Percentiles rank a stretch among this genome's conserved stretches.
Conservation (phyloP, 1,284 basidiomycete species). For the Boletus subluridellus region DNA sequence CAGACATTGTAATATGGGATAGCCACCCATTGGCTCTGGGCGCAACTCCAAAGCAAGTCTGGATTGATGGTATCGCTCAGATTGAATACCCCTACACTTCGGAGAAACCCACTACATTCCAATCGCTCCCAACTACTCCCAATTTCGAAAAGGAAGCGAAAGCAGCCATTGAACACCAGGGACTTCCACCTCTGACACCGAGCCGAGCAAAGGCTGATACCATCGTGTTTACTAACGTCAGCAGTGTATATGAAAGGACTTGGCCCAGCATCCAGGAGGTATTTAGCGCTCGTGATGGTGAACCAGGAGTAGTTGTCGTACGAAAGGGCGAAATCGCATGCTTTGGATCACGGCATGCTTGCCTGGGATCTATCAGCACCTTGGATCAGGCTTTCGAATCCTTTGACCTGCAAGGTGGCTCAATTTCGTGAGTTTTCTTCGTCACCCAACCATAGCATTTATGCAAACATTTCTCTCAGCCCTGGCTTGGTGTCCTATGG, state of each 20-base stretch:
- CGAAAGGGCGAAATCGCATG: constrained; percentile 45
- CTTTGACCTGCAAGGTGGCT: constrained; percentile 32
- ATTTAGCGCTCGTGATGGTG: constrained; percentile 20
- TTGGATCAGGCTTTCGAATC: constrained; percentile 17
- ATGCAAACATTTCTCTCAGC: constrained; percentile 26
- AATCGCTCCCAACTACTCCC: constrained; percentile 53
- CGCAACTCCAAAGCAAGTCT: constrained; percentile 69
- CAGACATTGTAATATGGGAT: constrained; percentile 66
- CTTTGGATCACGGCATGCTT: constrained; percentile 27
- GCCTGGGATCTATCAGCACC: constrained; percentile 9
- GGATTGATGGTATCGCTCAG: constrained; percentile 68
- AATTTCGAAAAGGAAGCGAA: constrained; percentile 55
- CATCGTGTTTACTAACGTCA: constrained; percentile 60
- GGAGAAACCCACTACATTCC: constrained; percentile 47
- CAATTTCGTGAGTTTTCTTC: constrained; percentile 45
- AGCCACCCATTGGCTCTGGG: constrained; percentile 75
- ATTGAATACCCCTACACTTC: constrained; percentile 43
- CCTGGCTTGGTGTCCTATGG: constrained; percentile 63
- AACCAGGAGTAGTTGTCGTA: constrained; percentile 39
- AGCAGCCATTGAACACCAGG: constrained; percentile 58
- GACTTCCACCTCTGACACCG: constrained; percentile 58
- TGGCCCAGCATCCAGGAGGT: constrained; percentile 23
- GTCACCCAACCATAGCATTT: not conserved
- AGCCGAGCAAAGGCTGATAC: constrained; percentile 35
- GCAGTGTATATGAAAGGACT: constrained; percentile 43